phyloP scores from a whole-genome alignment of 345 rosid genomes.

The Noccaea bulbosa region DNA sequence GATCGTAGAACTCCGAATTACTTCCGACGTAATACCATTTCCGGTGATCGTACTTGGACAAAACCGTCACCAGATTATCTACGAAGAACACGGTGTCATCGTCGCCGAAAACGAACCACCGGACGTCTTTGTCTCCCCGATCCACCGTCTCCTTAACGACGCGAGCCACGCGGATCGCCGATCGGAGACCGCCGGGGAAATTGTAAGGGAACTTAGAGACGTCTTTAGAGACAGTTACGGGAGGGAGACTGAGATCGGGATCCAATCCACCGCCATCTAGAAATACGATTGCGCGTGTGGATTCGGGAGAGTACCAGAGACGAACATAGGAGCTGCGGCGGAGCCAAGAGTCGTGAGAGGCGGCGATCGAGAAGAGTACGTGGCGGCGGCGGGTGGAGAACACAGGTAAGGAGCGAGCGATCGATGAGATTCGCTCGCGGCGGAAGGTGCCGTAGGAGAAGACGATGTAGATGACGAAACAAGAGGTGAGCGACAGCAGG shows the following conservation, averaged over 20 bases:
- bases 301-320: conserved; percentile 67
- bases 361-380: conserved; percentile 76
- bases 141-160: conserved; percentile 85
- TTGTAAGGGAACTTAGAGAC: conserved; percentile 74
- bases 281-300: conserved; percentile 77
- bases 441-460: conserved; percentile 38
- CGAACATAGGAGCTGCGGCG: conserved; percentile 67
- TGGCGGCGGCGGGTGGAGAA: conserved; percentile 58
- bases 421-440: conserved; percentile 40
- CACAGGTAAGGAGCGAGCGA: conserved; percentile 33
- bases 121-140: conserved; percentile 52
- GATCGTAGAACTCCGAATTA: conserved; percentile 80
- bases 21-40: conserved; percentile 80
- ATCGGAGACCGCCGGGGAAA: conserved; percentile 71
- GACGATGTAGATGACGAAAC: conserved; percentile 55
- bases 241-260: conserved; percentile 60
- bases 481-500: conserved; percentile 46
- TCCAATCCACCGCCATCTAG: conserved; percentile 53
- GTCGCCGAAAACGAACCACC: conserved; percentile 96
- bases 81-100: conserved; percentile 90
- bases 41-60: conserved; percentile 78
- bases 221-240: conserved; percentile 57
- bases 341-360: conserved; percentile 63
- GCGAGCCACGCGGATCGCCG: conserved; percentile 86
- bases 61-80: conserved; percentile 70